Base-by-base conservation (phyloP, 2,329 filamentous ascomycete species). In the Phialemonium atrogriseum region DNA sequence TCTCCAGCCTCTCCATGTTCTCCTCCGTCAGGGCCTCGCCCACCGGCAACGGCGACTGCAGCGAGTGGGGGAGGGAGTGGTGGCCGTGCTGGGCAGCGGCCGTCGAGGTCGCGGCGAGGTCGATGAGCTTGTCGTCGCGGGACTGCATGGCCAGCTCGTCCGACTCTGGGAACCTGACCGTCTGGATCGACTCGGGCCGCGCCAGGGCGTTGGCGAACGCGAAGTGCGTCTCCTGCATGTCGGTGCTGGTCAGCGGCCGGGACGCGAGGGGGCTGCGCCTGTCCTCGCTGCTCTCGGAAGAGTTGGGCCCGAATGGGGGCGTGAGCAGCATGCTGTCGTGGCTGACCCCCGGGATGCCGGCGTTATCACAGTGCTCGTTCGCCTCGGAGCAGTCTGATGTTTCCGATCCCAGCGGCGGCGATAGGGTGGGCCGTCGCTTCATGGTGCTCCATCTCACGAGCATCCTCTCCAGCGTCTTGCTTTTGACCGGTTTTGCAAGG, bases 401-500 rank as follows among this genome's bases (percentile, higher is more conserved):
- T 10, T 27, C 32, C 4, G 35, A 36, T 3, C 18, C 34, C 5
- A 12, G 17, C 19, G 15, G 16, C 24, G 24, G 22, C 9, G 18
- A 34, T 25, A n/a, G 28, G 1, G 31, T 24, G 5, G 27, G 22
- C 8, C 27, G 32, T 9, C 44, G 40, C 9, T 27, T 38, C 13
- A 36, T 41, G 3, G 40, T 37, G 11, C 37, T 41, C 49, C 50
- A 54, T 7, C 45, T 38, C 10, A 53, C 41, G 19, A 73, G 39
- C 34, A 64, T 47, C 15, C 56, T 55, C 16, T 67, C 52, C 25
- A 73, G 41, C 7, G 60, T 51, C 30, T 61, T 60, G n/a, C 62
- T 59, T 41, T 69, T 62, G 9, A 73, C 60, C 1, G 70, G 70
- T 41, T 74, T 75, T 2, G 68, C 54, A 10, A 75, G 54, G 38